Conservation (phyloP, 2,329 filamentous ascomycete species). For the Xylariales sp. region DNA sequence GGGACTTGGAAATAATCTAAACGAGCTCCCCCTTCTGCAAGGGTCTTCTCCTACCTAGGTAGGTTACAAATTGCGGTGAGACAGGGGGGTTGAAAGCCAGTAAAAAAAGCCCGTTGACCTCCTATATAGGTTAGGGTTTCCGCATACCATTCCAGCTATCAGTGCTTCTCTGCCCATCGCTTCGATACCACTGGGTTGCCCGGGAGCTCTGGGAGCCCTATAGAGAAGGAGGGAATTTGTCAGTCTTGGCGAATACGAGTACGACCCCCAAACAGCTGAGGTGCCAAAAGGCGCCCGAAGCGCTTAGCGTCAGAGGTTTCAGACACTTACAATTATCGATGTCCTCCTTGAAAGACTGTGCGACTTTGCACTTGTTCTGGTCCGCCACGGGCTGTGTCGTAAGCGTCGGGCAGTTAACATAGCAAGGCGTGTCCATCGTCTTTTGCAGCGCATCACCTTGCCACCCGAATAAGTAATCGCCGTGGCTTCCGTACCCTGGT, state of each 20-base stretch:
- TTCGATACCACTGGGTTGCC: slow-evolving; percentile 40
- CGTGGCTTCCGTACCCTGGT: slow-evolving; percentile 51
- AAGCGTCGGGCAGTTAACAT: slow-evolving; percentile 50
- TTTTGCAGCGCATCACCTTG: slow-evolving; percentile 52
- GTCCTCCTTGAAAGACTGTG: slow-evolving; percentile 47
- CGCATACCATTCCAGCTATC: background rate
- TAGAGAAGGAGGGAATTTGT: background rate
- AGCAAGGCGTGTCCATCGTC: slow-evolving; percentile 51
- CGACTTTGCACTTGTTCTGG: slow-evolving; percentile 51
- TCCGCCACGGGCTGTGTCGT: slow-evolving; percentile 49
- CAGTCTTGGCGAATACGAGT: slow-evolving; percentile 24
- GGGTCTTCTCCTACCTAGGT: background rate
- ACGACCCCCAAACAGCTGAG: background rate
- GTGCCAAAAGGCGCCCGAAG: too few species aligned
- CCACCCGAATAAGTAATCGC: slow-evolving; percentile 57
- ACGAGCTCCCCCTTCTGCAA: slow-evolving; percentile 1
- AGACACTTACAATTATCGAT: slow-evolving; percentile 50
- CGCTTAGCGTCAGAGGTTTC: background rate
- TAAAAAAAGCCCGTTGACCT: background rate
- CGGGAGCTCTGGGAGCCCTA: slow-evolving; percentile 43
- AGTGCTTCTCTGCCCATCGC: slow-evolving; percentile 23
- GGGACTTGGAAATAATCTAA: background rate
- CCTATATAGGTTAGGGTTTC: background rate
- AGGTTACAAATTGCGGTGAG: background rate
- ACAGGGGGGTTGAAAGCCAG: background rate